Base-by-base conservation (phyloP, 306 rosid genomes). In the Oxytropis ochrocephala region DNA sequence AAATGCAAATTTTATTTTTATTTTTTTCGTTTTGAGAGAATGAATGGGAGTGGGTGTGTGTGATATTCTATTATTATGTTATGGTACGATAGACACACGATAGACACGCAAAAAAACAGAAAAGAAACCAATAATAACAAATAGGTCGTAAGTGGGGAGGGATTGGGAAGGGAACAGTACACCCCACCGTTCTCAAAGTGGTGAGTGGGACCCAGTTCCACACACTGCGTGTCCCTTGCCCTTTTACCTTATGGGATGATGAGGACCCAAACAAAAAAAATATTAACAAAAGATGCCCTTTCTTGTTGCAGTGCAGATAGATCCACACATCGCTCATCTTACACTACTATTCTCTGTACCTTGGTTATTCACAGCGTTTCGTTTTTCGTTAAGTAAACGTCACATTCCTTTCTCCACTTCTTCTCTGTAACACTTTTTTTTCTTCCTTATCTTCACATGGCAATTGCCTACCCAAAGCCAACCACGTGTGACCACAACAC, bases 211-310 rank as follows among this genome's bases (percentile, higher is more conserved):
- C 78, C 60, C 82, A 30, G 32, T 5, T 55, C 55, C 48, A 33
- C 80, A 56, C 87, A 67, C 77, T 61, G 80, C 72, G 72, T 83
- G 87, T 79, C 79, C 62, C 72, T 44, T 73, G 71, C 81, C 47
- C 69, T 60, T 59, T 59, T 44, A 44, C 68, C 38, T 59, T 53
- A 29, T 60, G 58, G 55, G 57, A 67, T 38, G 38, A 5, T 18
- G 54, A 75, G 69, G 77, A 61, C 69, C 60, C 52, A 21, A 59
- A 53, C 52, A 21, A 59, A 53, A 52, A 33, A 60, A 53, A 52
- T 21, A 60, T 39, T 12, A 35, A 51, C 9, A 11, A 61, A 56
- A 64, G 79, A 75, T 79, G 70, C 67, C 67, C 32, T 64, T 42
- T 61, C 50, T 61, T 61, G 35, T 4, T 27, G 11, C 44, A 35